phyloP scores from a whole-genome alignment of 768 basidiomycete species.

The Agrocybe pediades region DNA sequence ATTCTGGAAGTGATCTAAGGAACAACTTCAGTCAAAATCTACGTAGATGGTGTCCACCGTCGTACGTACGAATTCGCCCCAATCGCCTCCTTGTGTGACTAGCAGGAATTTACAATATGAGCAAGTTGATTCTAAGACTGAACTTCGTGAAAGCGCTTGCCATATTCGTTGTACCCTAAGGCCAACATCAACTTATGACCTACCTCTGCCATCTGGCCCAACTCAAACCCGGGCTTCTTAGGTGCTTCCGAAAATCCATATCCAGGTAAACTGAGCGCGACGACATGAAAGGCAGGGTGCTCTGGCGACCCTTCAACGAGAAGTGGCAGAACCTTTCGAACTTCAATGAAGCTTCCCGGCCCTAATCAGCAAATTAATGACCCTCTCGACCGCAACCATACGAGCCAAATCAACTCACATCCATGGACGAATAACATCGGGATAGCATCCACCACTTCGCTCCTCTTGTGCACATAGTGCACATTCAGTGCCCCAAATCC shows the following conservation, averaged over 20 bases:
- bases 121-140: background rate
- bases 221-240: constrained; percentile 47
- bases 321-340: constrained; percentile 56
- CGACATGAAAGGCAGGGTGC: constrained; percentile 62
- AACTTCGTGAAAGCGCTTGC: constrained; percentile 21
- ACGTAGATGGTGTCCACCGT: background rate
- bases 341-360: constrained; percentile 55
- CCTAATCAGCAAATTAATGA: background rate
- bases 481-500: constrained; percentile 44
- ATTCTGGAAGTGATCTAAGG: constrained; percentile 31
- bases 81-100: constrained; percentile 52
- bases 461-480: constrained; percentile 61
- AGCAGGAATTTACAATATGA: too few species aligned
- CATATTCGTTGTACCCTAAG: constrained; percentile 51
- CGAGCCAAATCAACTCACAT: too few species aligned
- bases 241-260: constrained; percentile 64
- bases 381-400: too few species aligned
- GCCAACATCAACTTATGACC: constrained; percentile 51
- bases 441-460: constrained; percentile 43
- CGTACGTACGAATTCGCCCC: constrained; percentile 40
- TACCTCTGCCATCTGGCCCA: constrained; percentile 55
- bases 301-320: constrained; percentile 42
- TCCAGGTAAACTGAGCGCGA: constrained; percentile 59
- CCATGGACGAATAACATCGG: constrained; percentile 65
- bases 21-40: background rate